A percentile compares a stretch with the other conserved stretches of the same genome.
Evolutionary conservation across 2,329 filamentous ascomycete genomes (phyloP).

Genomic region (Fusarium tjaetaba): DNA sequence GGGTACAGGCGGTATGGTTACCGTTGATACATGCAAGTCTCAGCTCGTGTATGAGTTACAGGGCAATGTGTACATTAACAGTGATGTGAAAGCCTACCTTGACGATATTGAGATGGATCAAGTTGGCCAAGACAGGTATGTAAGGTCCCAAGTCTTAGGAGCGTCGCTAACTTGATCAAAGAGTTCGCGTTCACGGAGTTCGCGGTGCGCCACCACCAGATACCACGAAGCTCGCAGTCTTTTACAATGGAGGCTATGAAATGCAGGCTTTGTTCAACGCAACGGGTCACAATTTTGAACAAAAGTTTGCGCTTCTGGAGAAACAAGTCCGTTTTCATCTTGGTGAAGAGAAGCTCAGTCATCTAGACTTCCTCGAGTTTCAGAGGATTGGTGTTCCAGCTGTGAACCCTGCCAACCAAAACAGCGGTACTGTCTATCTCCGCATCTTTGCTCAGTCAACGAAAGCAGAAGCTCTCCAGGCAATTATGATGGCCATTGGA

Average conservation of each 20-base stretch:
- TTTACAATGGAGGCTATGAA: neutral
- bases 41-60: neutral
- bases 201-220: neutral
- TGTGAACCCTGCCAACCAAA: neutral
- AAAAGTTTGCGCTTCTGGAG: neutral
- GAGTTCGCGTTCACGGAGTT: neutral
- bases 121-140: neutral
- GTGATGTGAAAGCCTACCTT: neutral
- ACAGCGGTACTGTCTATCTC: neutral
- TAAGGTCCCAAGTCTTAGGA: rapidly evolving
- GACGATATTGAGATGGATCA: neutral
- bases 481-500: neutral
- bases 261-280: neutral
- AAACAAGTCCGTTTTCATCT: neutral
- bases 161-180: neutral
- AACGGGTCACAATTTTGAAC: neutral
- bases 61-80: neutral
- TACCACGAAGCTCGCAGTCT: neutral
- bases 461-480: neutral
- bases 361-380: neutral
- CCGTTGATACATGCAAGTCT: neutral
- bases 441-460: neutral
- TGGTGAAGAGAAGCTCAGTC: neutral
- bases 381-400: neutral
- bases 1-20: neutral